Evolutionary conservation across 768 basidiomycete genomes (phyloP).

Genomic region (Ramaria sp.): DNA sequence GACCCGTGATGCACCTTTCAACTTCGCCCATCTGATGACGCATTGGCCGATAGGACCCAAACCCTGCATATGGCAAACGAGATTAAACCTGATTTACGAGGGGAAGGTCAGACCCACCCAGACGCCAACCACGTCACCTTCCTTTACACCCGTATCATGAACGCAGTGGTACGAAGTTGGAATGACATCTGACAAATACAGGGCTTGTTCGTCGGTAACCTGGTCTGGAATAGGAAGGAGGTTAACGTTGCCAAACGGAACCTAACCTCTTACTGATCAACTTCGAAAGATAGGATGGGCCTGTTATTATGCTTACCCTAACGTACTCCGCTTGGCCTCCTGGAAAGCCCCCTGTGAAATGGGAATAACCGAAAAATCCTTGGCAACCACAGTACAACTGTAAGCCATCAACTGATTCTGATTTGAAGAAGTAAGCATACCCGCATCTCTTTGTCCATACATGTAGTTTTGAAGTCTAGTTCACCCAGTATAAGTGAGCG

Average conservation of each 20-base stretch:
- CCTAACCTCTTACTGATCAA: constrained; percentile 12
- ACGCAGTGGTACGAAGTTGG: constrained; percentile 69
- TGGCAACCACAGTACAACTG: neutral
- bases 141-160: constrained; percentile 59
- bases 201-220: constrained; percentile 50
- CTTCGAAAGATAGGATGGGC: neutral
- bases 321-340: constrained; percentile 73
- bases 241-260: constrained; percentile 65
- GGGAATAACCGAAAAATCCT: constrained; percentile 64
- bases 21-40: constrained; percentile 45
- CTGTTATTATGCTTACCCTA: constrained; percentile 16
- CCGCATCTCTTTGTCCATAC: constrained; percentile 57
- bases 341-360: constrained; percentile 62
- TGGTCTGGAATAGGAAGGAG: constrained; percentile 57
- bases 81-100: neutral
- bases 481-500: neutral
- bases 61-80: constrained; percentile 27
- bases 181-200: constrained; percentile 52
- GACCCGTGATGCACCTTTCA: constrained; percentile 60
- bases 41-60: constrained; percentile 60
- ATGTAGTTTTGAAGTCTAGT: constrained; percentile 40
- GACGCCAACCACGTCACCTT: constrained; percentile 60
- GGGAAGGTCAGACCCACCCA: constrained; percentile 38
- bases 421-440: neutral
- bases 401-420: neutral